Conservation (phyloP, 192 early-diverging fungal genomes). For the Entomortierella parvispora region DNA sequence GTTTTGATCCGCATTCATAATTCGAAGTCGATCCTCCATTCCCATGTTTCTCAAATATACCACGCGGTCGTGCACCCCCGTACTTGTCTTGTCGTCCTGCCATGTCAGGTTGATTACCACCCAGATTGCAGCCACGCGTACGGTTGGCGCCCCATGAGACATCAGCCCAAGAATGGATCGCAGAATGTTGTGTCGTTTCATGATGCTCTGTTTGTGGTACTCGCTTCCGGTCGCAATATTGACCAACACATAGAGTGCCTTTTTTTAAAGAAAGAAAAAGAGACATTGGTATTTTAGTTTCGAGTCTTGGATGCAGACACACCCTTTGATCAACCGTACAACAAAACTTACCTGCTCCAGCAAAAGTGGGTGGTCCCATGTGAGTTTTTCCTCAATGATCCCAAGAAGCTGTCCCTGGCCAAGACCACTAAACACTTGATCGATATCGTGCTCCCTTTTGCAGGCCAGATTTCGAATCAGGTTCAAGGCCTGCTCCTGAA, state of each 20-base stretch:
- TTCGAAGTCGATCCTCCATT: slow-evolving; percentile 64
- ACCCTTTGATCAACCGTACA: background rate
- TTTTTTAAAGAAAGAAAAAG: slow-evolving; percentile 22
- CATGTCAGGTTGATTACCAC: slow-evolving; percentile 81
- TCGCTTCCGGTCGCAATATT: slow-evolving; percentile 76
- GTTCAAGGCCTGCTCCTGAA: slow-evolving; percentile 83
- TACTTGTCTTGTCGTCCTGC: slow-evolving; percentile 58
- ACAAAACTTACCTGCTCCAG: slow-evolving; percentile 50
- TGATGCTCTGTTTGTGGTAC: slow-evolving; percentile 69
- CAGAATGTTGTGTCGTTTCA: slow-evolving; percentile 62
- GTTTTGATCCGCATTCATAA: slow-evolving; percentile 66
- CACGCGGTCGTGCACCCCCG: slow-evolving; percentile 58
- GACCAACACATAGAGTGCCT: slow-evolving; percentile 75
- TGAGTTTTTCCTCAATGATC: slow-evolving; percentile 73
- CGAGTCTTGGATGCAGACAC: background rate
- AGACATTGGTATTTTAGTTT: background rate
- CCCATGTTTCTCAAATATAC: slow-evolving; percentile 61
- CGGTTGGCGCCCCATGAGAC: slow-evolving; percentile 63
- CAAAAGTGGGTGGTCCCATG: slow-evolving; percentile 35
- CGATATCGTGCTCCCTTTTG: slow-evolving; percentile 69
- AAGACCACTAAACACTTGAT: slow-evolving; percentile 74
- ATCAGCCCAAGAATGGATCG: slow-evolving; percentile 60
- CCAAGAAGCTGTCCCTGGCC: slow-evolving; percentile 67
- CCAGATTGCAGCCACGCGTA: slow-evolving; percentile 76
- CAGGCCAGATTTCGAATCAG: slow-evolving; percentile 79